These are phyloP conservation scores for Leccinum boreale DNA, from an alignment of 768 basidiomycete genomes.

Conservation along the genomic window DNA sequence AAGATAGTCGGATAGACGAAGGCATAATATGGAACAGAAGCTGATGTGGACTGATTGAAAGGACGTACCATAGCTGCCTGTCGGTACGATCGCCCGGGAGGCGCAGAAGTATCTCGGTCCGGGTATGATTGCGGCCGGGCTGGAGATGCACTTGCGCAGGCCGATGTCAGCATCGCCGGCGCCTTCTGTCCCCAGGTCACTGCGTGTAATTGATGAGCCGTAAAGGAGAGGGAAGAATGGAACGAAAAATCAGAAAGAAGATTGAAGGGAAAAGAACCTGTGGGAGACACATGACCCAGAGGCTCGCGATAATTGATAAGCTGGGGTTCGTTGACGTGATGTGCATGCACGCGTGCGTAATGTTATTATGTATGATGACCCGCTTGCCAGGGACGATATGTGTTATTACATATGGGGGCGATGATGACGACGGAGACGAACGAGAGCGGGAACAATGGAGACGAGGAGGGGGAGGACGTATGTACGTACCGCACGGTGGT, in stretches of 20 bases:
- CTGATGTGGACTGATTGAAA: not conserved
- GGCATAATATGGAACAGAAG: not conserved
- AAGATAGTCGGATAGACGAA: not conserved
- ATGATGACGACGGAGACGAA: not conserved
- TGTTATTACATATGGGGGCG: not conserved
- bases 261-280: not conserved
- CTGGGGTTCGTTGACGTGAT: not conserved
- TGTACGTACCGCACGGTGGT: slow-evolving; percentile 53
- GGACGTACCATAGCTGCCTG: slow-evolving; percentile 54
- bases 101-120: slow-evolving; percentile 63
- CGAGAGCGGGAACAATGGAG: not conserved
- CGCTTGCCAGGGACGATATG: not conserved
- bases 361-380: not conserved
- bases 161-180: slow-evolving; percentile 59
- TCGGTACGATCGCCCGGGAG: slow-evolving; percentile 55
- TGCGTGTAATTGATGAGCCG: slow-evolving; percentile 19
- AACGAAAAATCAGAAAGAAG: not conserved
- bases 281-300: not conserved
- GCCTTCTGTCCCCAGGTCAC: slow-evolving; percentile 69
- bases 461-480: not conserved
- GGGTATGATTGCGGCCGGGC: slow-evolving; percentile 43
- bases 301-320: not conserved
- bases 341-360: not conserved
- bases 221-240: not conserved
- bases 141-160: slow-evolving; percentile 53